A percentile compares a stretch with the other conserved stretches of the same genome.
phyloP scores from a whole-genome alignment of 1,284 basidiomycete genomes.

The Crepidotus sp. region DNA sequence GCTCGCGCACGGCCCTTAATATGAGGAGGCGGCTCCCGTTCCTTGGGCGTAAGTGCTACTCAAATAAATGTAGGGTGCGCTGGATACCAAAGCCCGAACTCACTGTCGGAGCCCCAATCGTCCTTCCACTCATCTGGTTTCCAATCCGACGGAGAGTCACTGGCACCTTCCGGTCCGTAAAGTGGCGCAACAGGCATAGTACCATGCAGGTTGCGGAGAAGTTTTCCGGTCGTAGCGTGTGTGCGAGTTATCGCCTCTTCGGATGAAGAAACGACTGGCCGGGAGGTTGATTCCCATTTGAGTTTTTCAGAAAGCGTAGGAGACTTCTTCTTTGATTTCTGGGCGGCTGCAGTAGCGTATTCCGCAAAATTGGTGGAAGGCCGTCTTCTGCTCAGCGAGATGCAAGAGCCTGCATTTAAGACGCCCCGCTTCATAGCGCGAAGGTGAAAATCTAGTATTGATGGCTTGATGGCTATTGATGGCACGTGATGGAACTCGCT shows the following conservation, averaged over 20 bases:
- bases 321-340: not conserved
- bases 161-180: constrained; percentile 6
- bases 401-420: constrained; percentile 5
- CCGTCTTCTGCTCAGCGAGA: not conserved
- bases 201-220: constrained; percentile 5
- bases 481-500: no score
- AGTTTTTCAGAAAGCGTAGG: constrained; percentile 8
- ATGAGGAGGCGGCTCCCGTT: constrained; percentile 10
- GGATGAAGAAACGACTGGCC: constrained; percentile 1
- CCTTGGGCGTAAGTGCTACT: constrained; percentile 3
- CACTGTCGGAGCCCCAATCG: constrained; percentile 27
- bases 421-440: constrained; percentile 15
- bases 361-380: not conserved
- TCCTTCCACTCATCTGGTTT: constrained; percentile 20
- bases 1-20: not conserved
- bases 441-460: no score
- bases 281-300: not conserved
- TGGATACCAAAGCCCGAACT: constrained; percentile 6
- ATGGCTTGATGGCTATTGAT: no score
- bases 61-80: not conserved
- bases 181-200: constrained; percentile 1
- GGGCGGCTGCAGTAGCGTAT: not conserved
- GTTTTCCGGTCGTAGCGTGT: not conserved
- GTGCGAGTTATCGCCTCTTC: constrained; percentile 4
- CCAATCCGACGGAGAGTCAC: constrained; percentile 8